A percentile compares a stretch with the other conserved stretches of the same genome.
Evolutionary conservation across 1,284 basidiomycete species (phyloP).

Genomic region (Cronartium quercuum): DNA sequence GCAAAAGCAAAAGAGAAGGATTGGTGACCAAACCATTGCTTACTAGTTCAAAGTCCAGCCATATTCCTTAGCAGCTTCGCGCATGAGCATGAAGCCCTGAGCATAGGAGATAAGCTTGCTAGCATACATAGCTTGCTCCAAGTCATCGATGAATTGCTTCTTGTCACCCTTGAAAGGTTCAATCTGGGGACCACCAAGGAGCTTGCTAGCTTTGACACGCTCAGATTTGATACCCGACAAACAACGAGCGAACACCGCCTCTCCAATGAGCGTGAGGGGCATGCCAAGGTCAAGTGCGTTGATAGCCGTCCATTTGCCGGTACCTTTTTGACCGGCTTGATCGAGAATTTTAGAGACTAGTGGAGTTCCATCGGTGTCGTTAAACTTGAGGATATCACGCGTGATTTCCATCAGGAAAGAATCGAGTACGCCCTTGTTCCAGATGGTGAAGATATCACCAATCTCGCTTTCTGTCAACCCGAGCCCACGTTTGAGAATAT

Average conservation of each 20-base stretch:
- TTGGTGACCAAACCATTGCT: slow-evolving; percentile 26
- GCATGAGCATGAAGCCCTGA: slow-evolving; percentile 99
- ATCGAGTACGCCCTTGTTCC: slow-evolving; percentile 99
- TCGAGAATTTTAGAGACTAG: slow-evolving; percentile 92
- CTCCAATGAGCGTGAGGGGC: slow-evolving; percentile 92
- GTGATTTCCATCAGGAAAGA: slow-evolving; percentile 99
- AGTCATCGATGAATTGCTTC: slow-evolving; percentile 96
- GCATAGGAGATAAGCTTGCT: slow-evolving; percentile 84
- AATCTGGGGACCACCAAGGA: slow-evolving; percentile 79
- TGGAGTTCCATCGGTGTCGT: slow-evolving; percentile 87
- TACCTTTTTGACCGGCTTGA: slow-evolving; percentile 96
- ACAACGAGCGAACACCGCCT: slow-evolving; percentile 98
- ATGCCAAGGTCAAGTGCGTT: slow-evolving; percentile 93
- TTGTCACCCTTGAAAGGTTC: slow-evolving; percentile 96
- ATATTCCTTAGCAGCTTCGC: slow-evolving; percentile 94
- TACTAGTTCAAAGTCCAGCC: slow-evolving; percentile 52
- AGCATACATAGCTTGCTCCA: slow-evolving; percentile 98
- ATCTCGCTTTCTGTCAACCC: slow-evolving; percentile 56
- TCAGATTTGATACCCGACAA: slow-evolving; percentile 97
- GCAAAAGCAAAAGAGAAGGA: slow-evolving; percentile 40
- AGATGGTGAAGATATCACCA: slow-evolving; percentile 53
- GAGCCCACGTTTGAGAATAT: slow-evolving; percentile 95
- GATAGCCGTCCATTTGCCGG: slow-evolving; percentile 99
- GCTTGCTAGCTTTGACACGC: slow-evolving; percentile 85
- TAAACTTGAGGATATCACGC: slow-evolving; percentile 86